Base-by-base conservation (phyloP, 2,329 filamentous ascomycete species). In the Fusarium albidum region DNA sequence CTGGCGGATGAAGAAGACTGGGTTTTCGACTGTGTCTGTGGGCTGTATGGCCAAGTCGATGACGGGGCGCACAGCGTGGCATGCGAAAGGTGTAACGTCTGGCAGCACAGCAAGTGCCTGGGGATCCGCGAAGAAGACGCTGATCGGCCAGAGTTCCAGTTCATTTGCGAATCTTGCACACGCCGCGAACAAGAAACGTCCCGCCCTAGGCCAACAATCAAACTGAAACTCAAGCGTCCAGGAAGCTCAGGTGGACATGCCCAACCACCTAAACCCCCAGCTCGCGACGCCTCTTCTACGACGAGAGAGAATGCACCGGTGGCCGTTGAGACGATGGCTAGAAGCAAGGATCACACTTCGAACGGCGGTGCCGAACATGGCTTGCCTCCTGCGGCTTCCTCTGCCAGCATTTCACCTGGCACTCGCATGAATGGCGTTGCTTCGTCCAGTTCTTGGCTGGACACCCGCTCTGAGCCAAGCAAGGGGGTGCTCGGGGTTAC, bases 41-140 rank as follows among this genome's bases (percentile, higher is more conserved):
- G 94, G 21, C 82, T 92, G 17, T 88, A 96, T 71, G 95, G 95
- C 17, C 89, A 96, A 65, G 91, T 97, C 53, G 95, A 99, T 66
- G 95, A 98, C 70, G 95, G 95, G 29, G 89, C 91, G 8, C 93
- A 96, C 70, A 96, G 92, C 70, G 87, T 99, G 60, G 90, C 93
- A 25, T 99, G 95, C 74, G 95, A 99, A 69, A 87, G 82, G 63
- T 99, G 95, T 78, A 96, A 89, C 69, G 88, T 96, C 40, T 99
- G 95, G 95, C 94, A 98, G 71, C 95, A 99, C 70, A 96, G 92
- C 79, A 91, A 90, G 66, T 99, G 95, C 69, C 83, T 96, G 54
- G 89, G 88, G 33, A 90, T 98, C 59, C 83, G 84, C 38, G 84
- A 96, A 65, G 77, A 82, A 54, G 89, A 93, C 57, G 93, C 92